Percentiles rank a stretch among this genome's conserved stretches.
phyloP scores from a whole-genome alignment of 331 rosid genomes.

The Phaseolus coccineus region DNA sequence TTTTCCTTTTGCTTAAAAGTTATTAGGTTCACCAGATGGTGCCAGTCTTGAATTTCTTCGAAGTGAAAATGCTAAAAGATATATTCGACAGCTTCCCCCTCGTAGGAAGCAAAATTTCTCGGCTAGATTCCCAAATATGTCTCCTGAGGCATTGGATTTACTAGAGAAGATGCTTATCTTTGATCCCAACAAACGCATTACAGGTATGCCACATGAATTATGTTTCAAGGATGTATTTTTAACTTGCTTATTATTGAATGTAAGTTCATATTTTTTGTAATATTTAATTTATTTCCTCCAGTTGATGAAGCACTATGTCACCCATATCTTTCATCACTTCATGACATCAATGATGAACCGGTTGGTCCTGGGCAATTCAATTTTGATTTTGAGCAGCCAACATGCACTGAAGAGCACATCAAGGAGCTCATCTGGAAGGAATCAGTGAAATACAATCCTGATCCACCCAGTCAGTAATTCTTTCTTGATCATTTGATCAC shows the following conservation, averaged over 20 bases:
- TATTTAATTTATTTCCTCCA: slow-evolving; percentile 49
- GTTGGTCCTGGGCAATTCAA: slow-evolving; percentile 74
- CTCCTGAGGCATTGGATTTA: slow-evolving; percentile 78
- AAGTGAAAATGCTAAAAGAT: slow-evolving; percentile 89
- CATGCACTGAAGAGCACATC: slow-evolving; percentile 82
- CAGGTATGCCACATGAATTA: slow-evolving; percentile 58
- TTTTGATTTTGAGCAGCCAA: slow-evolving; percentile 89
- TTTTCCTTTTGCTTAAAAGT: slow-evolving; percentile 57
- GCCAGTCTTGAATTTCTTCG: slow-evolving; percentile 92
- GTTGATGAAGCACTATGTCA: slow-evolving; percentile 95
- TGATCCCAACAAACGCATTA: slow-evolving; percentile 87
- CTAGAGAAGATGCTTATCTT: slow-evolving; percentile 95
- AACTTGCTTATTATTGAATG: neutral
- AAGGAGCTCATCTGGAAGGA: slow-evolving; percentile 95
- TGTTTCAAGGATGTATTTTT: slow-evolving; percentile 17
- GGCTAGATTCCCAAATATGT: slow-evolving; percentile 78
- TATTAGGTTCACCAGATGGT: slow-evolving; percentile 93
- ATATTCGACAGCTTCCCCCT: slow-evolving; percentile 88
- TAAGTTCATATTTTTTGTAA: neutral
- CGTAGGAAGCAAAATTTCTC: slow-evolving; percentile 80
- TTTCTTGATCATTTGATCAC: neutral
- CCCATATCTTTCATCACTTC: slow-evolving; percentile 83
- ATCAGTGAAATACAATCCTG: slow-evolving; percentile 83
- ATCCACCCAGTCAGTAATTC: slow-evolving; percentile 58
- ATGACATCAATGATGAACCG: slow-evolving; percentile 86